A percentile compares a stretch with the other conserved stretches of the same genome.
These are phyloP conservation scores for Mycena floridula DNA, from an alignment of 768 basidiomycete species.

Conservation along the genomic window DNA sequence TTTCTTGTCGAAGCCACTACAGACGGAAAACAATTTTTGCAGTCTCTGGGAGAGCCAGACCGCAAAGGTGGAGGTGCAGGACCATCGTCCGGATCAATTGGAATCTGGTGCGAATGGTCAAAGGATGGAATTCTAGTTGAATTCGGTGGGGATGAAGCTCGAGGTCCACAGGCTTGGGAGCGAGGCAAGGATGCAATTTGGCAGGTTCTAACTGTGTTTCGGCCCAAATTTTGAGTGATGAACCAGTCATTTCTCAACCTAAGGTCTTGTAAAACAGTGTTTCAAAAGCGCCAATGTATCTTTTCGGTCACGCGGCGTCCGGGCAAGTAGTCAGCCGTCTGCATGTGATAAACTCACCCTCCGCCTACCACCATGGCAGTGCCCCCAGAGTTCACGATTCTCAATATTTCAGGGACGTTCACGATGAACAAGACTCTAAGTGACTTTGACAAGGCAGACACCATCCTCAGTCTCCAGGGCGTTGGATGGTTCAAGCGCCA, in stretches of 20 bases:
- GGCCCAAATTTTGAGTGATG: too few species aligned
- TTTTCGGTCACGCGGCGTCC: too few species aligned
- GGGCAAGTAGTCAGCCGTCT: neutral
- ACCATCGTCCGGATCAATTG: conserved; percentile 77
- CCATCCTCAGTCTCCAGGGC: conserved; percentile 65
- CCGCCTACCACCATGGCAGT: conserved; percentile 47
- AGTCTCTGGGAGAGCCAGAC: conserved; percentile 74
- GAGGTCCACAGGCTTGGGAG: conserved; percentile 84
- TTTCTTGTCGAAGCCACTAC: conserved; percentile 25
- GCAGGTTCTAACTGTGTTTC: conserved; percentile 68
- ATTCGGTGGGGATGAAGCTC: conserved; percentile 72
- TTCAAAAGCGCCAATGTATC: too few species aligned
- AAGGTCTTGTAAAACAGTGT: too few species aligned
- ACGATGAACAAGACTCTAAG: conserved; percentile 65
- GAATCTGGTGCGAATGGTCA: conserved; percentile 93
- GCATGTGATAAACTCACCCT: neutral
- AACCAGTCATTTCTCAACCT: too few species aligned
- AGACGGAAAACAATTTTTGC: conserved; percentile 75
- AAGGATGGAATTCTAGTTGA: conserved; percentile 79
- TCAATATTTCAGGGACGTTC: conserved; percentile 57
- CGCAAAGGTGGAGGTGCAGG: conserved; percentile 89
- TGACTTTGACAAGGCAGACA: conserved; percentile 52
- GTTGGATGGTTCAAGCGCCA: conserved; percentile 67
- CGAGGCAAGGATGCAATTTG: conserved; percentile 76
- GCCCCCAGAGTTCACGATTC: conserved; percentile 52